Percentiles rank a stretch among this genome's conserved stretches.
phyloP scores from a whole-genome alignment of 352 stramenopile genomes.

The Globisporangium barbulae region DNA sequence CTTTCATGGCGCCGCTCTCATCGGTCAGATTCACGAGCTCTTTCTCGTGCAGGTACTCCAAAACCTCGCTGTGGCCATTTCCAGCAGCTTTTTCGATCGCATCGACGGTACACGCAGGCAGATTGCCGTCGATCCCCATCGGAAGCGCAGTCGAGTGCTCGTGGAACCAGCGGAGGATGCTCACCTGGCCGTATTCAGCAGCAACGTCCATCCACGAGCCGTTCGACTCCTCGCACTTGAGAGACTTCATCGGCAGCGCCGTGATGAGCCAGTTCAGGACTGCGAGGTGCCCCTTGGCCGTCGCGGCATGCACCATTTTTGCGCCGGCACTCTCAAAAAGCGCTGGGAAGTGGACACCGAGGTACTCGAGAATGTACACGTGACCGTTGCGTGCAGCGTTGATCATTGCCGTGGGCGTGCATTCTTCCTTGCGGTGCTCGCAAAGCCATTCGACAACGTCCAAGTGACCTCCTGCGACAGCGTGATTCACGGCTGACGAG shows the following conservation, averaged over 20 bases:
- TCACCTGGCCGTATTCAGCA: constrained; percentile 59
- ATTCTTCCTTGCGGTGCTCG: constrained; percentile 44
- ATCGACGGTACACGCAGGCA: constrained; percentile 46
- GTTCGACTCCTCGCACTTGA: constrained; percentile 60
- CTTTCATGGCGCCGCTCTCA: constrained; percentile 49
- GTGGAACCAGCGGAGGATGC: constrained; percentile 65
- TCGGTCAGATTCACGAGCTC: constrained; percentile 43
- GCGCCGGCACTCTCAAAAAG: constrained; percentile 49
- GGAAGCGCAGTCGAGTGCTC: constrained; percentile 51
- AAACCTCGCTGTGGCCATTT: constrained; percentile 57
- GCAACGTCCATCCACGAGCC: constrained; percentile 75
- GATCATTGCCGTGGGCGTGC: constrained; percentile 47
- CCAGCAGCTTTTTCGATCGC: constrained; percentile 62
- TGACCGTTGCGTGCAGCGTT: constrained; percentile 56
- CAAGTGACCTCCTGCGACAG: constrained; percentile 47
- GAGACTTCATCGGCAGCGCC: constrained; percentile 52
- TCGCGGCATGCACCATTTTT: constrained; percentile 64
- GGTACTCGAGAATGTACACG: constrained; percentile 55
- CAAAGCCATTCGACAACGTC: constrained; percentile 58
- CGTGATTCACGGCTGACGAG: constrained; percentile 60
- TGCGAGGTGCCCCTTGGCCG: constrained; percentile 49
- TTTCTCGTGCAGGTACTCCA: constrained; percentile 55
- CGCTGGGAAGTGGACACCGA: constrained; percentile 36
- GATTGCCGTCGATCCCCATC: constrained; percentile 49
- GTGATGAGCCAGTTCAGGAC: constrained; percentile 64